Percentiles rank a stretch among this genome's conserved stretches.
These are phyloP conservation scores for Tausonia pullulans DNA, from an alignment of 1,284 basidiomycete genomes.

Conservation along the genomic window DNA sequence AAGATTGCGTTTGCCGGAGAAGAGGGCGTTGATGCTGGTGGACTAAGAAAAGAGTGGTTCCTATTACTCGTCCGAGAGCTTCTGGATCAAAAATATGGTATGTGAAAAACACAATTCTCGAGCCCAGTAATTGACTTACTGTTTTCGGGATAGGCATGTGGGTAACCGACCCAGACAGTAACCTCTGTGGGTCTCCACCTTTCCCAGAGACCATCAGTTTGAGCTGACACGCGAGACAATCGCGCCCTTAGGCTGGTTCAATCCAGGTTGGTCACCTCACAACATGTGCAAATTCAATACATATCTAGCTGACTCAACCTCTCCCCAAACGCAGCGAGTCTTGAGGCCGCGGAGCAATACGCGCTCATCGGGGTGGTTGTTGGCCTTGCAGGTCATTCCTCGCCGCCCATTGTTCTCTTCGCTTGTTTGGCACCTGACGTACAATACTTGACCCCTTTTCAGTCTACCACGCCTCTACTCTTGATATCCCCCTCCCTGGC, in stretches of 20 bases:
- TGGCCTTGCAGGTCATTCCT: constrained; percentile 18
- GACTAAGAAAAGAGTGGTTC: constrained; percentile 27
- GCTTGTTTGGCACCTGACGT: background rate
- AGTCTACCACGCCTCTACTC: constrained; percentile 22
- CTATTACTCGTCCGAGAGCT: constrained; percentile 22
- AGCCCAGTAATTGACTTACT: background rate
- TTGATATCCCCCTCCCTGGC: constrained; percentile 24
- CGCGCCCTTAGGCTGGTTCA: constrained; percentile 23
- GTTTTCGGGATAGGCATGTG: constrained; percentile 22
- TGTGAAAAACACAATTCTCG: background rate
- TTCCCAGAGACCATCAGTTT: too few relatives aligned
- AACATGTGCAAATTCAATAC: too few relatives aligned
- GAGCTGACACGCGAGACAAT: too few relatives aligned
- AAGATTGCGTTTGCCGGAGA: constrained; percentile 23
- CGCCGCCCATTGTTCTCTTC: background rate
- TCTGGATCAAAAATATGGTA: constrained; percentile 19
- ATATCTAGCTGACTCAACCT: background rate
- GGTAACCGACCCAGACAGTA: constrained; percentile 15
- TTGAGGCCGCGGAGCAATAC: constrained; percentile 22
- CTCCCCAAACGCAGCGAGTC: constrained; percentile 8
- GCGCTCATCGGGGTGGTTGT: constrained; percentile 23
- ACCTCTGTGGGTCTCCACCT: too few relatives aligned
- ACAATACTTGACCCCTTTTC: background rate
- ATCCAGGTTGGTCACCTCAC: constrained; percentile 17
- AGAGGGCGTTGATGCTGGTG: constrained; percentile 22